phyloP scores from a whole-genome alignment of 2,329 filamentous ascomycete species.

The Chaetothyriales sp. region DNA sequence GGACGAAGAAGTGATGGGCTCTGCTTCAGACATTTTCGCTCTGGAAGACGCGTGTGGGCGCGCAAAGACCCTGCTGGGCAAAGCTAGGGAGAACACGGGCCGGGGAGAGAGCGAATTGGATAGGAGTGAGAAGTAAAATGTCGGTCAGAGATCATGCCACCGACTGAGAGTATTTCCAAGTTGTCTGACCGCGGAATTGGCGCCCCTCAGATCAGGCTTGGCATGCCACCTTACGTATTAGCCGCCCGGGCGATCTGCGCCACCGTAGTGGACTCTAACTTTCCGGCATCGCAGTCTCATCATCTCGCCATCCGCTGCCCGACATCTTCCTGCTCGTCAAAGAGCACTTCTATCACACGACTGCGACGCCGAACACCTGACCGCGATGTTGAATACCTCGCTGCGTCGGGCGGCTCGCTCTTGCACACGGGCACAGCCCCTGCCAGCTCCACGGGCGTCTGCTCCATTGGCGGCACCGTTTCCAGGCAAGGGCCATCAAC shows the following conservation, averaged over 20 bases:
- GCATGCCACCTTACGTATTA: neutral
- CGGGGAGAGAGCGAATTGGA: neutral
- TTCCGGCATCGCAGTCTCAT: neutral
- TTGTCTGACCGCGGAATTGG: too few species aligned
- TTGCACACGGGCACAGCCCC: constrained; percentile 23
- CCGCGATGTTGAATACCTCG: constrained; percentile 30
- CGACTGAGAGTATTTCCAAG: too few species aligned
- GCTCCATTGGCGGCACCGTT: constrained; percentile 22
- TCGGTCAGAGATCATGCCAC: too few species aligned
- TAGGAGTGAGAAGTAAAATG: neutral
- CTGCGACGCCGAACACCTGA: neutral
- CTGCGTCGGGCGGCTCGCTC: constrained; percentile 30
- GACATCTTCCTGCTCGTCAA: neutral
- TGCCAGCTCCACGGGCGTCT: constrained; percentile 20
- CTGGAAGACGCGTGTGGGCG: constrained; percentile 11
- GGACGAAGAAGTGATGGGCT: constrained; percentile 4
- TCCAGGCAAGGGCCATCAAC: constrained; percentile 27
- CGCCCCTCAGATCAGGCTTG: neutral
- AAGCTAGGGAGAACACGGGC: neutral
- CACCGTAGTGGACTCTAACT: neutral
- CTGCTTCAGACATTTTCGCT: constrained; percentile 12
- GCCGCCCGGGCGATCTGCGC: neutral
- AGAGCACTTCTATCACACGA: neutral
- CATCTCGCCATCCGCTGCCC: neutral
- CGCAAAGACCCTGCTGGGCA: neutral